Evolutionary conservation across 2,329 filamentous ascomycete species (phyloP), one percentile per base, ranked within the genome.

Genomic region (Chaetomiaceae sp.): DNA sequence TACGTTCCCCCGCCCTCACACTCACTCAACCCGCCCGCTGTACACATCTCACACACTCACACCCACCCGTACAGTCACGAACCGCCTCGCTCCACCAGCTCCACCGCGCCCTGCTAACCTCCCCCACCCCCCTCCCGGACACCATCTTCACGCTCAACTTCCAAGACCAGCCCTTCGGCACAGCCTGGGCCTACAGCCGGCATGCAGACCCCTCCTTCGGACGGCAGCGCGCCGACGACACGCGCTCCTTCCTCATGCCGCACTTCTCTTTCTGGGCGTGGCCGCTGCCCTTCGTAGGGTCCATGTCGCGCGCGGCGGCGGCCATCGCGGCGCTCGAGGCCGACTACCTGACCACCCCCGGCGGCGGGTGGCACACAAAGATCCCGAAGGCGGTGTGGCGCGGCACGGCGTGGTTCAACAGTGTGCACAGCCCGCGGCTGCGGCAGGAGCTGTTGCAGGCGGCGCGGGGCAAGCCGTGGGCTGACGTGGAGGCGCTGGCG

Each of bases 261-360:
- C 77, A 74, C 64, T 81, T 75, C 66, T 68, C 67, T 56, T 75
- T 71, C 63, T 79, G 71, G 71, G 68, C 71, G 6, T 78, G 75
- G 75, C 64, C 70, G 18, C 65, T 74, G 37, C 70, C 68, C 43
- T 73, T 72, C 64, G 74, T 72, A 58, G 67, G 66, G 6, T 70
- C 70, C 6, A 56, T 75, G 12, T 51, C 62, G 10, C 61, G 66
- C 39, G 72, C 70, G 0, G 57, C 69, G 0, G 27, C 36, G 0
- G 64, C 64, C 41, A 71, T 74, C 44, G 29, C 60, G 3, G 15
- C 12, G 0, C 53, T 75, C 37, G 72, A 76, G 47, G 37, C 48
- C 1, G 26, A 33, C 2, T 56, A 4, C 42, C n/a, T n/a, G n/a
- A 52, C 5, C 59, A 48, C 18, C 32, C 29, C 29, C 12, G 7